Evolutionary conservation across 2,329 filamentous ascomycete genomes (phyloP).

Genomic region (Zopfia rhizophila): DNA sequence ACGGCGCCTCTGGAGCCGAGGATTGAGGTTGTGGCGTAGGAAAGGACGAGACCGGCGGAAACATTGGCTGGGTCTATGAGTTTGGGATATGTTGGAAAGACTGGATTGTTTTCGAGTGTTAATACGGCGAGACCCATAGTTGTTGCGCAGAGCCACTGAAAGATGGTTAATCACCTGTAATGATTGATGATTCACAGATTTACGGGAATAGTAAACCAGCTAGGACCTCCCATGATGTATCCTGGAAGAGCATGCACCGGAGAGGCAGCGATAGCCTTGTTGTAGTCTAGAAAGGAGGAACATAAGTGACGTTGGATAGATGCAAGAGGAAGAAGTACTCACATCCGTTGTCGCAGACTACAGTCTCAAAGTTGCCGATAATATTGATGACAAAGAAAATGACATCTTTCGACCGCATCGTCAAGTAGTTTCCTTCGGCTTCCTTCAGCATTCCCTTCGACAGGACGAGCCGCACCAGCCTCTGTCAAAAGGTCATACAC

Average conservation of each 20-base stretch:
- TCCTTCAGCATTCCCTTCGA: conserved; percentile 78
- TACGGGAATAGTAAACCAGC: conserved; percentile 59
- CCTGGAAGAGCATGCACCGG: conserved; percentile 87
- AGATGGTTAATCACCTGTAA: conserved; percentile 22
- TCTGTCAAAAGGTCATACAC: conserved; percentile 82
- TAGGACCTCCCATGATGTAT: conserved; percentile 55
- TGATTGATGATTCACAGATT: conserved; percentile 12
- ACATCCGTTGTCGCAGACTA: conserved; percentile 87
- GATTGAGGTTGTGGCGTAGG: conserved; percentile 43
- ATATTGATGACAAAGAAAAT: conserved; percentile 94
- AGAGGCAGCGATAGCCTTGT: conserved; percentile 88
- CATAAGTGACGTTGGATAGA: conserved; percentile 13
- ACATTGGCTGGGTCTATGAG: conserved; percentile 37
- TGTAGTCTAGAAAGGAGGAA: conserved; percentile 67
- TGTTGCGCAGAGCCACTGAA: conserved; percentile 56
- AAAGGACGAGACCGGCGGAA: conserved; percentile 42
- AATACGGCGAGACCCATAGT: conserved; percentile 58
- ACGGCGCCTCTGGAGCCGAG: conserved; percentile 45
- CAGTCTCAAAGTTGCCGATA: conserved; percentile 83
- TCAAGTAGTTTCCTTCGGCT: conserved; percentile 87
- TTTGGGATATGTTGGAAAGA: conserved; percentile 56
- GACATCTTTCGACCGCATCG: conserved; percentile 81
- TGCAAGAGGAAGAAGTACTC: conserved; percentile 63
- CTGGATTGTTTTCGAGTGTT: conserved; percentile 52
- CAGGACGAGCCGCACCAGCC: conserved; percentile 74